Evolutionary conservation across 306 rosid genomes (phyloP).

Genomic region (Calophaca sinica): DNA sequence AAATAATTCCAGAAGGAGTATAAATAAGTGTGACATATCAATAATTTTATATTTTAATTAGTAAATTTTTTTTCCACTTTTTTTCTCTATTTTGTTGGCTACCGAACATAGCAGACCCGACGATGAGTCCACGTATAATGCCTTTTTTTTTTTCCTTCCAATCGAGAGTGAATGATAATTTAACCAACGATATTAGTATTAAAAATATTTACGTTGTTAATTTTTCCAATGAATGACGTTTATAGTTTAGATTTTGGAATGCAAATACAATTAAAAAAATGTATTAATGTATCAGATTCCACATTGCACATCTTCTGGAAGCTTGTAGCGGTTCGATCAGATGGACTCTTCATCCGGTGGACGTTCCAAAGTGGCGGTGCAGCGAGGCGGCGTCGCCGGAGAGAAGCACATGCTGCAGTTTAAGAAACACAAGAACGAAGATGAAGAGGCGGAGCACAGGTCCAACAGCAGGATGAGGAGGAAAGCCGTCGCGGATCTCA

Average conservation of each 20-base stretch:
- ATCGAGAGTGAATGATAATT: too few relatives aligned
- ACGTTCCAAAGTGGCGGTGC: conserved; percentile 53
- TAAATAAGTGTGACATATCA: too few relatives aligned
- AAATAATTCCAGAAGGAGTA: too few relatives aligned
- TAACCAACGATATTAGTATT: too few relatives aligned
- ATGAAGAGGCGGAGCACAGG: neutral
- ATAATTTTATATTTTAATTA: too few relatives aligned
- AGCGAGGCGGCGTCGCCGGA: conserved; percentile 36
- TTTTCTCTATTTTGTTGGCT: too few relatives aligned
- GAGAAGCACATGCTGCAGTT: conserved; percentile 47
- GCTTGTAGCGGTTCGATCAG: conserved; percentile 24
- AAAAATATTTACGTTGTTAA: too few relatives aligned
- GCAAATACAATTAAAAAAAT: neutral
- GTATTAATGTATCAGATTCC: conserved; percentile 1
- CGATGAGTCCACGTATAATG: neutral
- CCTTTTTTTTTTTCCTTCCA: neutral
- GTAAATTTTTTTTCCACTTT: too few relatives aligned
- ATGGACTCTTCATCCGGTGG: conserved; percentile 41
- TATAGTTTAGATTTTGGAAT: neutral
- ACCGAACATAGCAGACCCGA: too few relatives aligned
- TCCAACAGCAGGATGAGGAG: conserved; percentile 22
- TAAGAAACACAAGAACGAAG: conserved; percentile 22
- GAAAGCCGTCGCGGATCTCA: conserved; percentile 29
- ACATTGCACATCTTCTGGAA: neutral
- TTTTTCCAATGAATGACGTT: too few relatives aligned